Evolutionary conservation across 2,329 filamentous ascomycete species (phyloP), one percentile per base, ranked within the genome.

Genomic region (Calonectria pteridis): DNA sequence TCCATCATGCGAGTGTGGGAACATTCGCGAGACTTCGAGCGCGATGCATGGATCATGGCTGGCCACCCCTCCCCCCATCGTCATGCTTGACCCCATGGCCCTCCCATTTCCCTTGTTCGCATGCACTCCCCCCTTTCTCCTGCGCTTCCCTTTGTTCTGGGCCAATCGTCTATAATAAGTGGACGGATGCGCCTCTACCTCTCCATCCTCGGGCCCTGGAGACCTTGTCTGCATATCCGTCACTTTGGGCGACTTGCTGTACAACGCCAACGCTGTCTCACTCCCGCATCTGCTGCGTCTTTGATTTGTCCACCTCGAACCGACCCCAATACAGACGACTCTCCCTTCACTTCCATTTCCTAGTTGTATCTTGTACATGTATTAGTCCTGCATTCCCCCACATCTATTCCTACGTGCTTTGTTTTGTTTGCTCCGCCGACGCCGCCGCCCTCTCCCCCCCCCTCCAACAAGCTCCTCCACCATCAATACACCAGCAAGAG

Each of bases 151-250:
- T 62, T 62, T 40, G 55, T 40, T 40, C 55, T 35, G 18, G 31
- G 33, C 58, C 58, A 69, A 50, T 73, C 59, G 33, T 46, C 71
- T 73, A 73, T 73, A 62, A 62, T 62, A 73, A 73, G 49, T 65
- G 64, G 66, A 29, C 49, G 66, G 33, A 40, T 66, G 66, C 66
- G 29, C 65, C 66, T 62, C 71, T 72, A 6, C 31, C 46, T 33
- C 33, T 37, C n/a, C n/a, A 26, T 40, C 14, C 16, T 28, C 33
- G 26, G 55, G 13, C 33, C 37, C 37, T 62, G 55, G 26, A 40
- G 33, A 40, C 55, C 33, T 50, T 46, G 35, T 67, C 58, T 50
- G 59, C 49, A 66, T 66, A 53, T 66, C 40, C 29, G 50, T 43
- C 65, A 40, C 58, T 37, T 55, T 49, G 59, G 26, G 67, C 46